Evolutionary conservation across 139 green algal species (phyloP).

Genomic region (Ettlia oleoabundans): DNA sequence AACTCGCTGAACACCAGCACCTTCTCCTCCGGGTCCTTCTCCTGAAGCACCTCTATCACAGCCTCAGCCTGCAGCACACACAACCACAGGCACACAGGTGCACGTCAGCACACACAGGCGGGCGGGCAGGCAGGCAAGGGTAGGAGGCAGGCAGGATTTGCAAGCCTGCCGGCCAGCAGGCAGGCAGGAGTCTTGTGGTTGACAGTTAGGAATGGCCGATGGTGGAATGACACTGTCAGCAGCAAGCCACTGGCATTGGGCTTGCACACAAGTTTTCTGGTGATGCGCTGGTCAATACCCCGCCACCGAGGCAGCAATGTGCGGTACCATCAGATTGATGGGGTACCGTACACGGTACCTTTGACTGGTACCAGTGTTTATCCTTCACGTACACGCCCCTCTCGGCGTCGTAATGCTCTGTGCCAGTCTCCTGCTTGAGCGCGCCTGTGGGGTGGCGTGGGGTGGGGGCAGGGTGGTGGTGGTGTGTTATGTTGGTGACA

Average conservation of each 20-base stretch:
- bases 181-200: not conserved
- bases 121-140: too few relatives aligned
- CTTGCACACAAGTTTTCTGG: not conserved
- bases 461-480: not conserved
- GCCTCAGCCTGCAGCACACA: constrained; percentile 29
- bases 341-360: too few relatives aligned
- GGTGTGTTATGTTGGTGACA: not conserved
- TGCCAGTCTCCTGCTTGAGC: not conserved
- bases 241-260: not conserved
- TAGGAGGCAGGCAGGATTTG: not conserved
- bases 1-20: constrained; percentile 36
- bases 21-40: constrained; percentile 33
- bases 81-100: not conserved
- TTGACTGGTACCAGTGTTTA: constrained; percentile 10
- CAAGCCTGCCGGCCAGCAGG: too few relatives aligned
- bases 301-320: too few relatives aligned
- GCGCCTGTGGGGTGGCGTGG: not conserved
- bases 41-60: constrained; percentile 19
- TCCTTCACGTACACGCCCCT: not conserved
- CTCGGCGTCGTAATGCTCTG: not conserved
- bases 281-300: not conserved
- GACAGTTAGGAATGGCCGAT: too few relatives aligned
- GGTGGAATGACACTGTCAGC: not conserved
- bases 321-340: too few relatives aligned
- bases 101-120: not conserved